Conservation (phyloP, 768 basidiomycete genomes). For the Termitomyces bulborhizus region DNA sequence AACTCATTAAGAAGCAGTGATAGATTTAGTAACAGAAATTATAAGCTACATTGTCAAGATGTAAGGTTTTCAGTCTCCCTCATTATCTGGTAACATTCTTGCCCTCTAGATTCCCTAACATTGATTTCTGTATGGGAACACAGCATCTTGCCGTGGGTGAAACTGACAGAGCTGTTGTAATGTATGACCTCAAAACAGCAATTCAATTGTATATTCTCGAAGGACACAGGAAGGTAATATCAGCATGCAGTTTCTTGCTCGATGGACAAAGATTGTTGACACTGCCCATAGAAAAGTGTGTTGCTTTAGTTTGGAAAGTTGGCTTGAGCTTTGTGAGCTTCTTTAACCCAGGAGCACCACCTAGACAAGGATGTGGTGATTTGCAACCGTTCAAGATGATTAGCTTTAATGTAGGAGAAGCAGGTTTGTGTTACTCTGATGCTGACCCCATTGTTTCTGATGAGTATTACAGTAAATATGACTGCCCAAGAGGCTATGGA, state of each 20-base stretch:
- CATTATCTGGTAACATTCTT: neutral
- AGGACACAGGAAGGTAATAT: slow-evolving; percentile 74
- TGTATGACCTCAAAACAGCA: slow-evolving; percentile 96
- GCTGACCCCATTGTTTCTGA: neutral
- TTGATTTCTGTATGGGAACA: slow-evolving; percentile 83
- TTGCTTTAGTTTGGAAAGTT: slow-evolving; percentile 93
- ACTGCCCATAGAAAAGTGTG: slow-evolving; percentile 76
- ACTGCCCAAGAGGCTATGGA: slow-evolving; percentile 56
- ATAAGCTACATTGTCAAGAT: slow-evolving; percentile 91
- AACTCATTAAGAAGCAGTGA: slow-evolving; percentile 70
- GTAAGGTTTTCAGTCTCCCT: slow-evolving; percentile 36
- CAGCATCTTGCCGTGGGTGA: slow-evolving; percentile 94
- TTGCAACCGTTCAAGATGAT: slow-evolving; percentile 86
- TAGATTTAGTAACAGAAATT: slow-evolving; percentile 91
- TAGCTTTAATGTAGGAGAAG: slow-evolving; percentile 76
- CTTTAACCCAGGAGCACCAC: slow-evolving; percentile 87
- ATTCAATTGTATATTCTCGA: slow-evolving; percentile 94
- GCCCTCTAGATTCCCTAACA: slow-evolving; percentile 67
- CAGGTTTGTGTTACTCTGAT: no score
- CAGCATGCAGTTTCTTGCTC: slow-evolving; percentile 87
- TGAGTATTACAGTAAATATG: slow-evolving; percentile 27
- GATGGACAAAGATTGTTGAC: slow-evolving; percentile 90
- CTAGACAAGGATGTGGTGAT: slow-evolving; percentile 78
- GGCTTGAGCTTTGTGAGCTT: slow-evolving; percentile 85
- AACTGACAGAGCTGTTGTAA: slow-evolving; percentile 86